Conservation (phyloP, 208 protist genomes). For the Zelonia costaricensis region DNA sequence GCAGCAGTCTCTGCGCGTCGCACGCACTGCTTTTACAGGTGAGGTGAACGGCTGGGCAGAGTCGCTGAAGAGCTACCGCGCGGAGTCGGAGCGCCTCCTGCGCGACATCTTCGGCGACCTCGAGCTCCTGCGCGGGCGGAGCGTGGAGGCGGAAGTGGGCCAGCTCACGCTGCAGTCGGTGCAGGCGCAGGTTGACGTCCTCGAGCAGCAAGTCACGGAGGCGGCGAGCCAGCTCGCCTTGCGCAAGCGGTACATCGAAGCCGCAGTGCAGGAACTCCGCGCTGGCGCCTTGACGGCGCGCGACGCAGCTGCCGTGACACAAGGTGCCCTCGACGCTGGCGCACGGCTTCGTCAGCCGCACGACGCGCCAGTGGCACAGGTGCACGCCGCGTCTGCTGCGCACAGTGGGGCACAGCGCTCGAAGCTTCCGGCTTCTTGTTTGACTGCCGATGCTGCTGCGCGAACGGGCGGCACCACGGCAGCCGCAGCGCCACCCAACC, state of each 20-base stretch:
- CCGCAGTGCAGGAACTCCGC: background rate
- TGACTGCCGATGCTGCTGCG: too few relatives aligned
- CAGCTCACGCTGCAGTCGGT: conserved; percentile 14
- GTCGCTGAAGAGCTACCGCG: conserved; percentile 3
- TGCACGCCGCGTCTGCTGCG: too few relatives aligned
- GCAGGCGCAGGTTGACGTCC: conserved; percentile 8
- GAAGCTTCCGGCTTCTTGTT: too few relatives aligned
- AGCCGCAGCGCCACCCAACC: too few relatives aligned
- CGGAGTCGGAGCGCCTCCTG: conserved; percentile 11
- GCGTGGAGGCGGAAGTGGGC: conserved; percentile 13
- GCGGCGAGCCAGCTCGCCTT: conserved; percentile 8
- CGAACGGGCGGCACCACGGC: too few relatives aligned
- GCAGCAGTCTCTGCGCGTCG: conserved; percentile 10
- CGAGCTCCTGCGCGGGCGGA: conserved; percentile 17
- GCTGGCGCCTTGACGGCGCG: background rate
- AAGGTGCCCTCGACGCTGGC: too few relatives aligned
- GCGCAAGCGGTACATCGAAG: conserved; percentile 11
- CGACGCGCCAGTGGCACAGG: too few relatives aligned
- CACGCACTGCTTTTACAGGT: conserved; percentile 7
- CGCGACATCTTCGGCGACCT: conserved; percentile 4
- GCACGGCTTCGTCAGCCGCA: too few relatives aligned
- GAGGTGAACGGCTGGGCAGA: conserved; percentile 7
- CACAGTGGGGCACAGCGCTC: too few relatives aligned
- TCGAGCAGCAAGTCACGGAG: conserved; percentile 11
- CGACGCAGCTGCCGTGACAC: background rate